Evolutionary conservation across 179 eudicot species (phyloP).

Genomic region (Amaranthus tricolor): DNA sequence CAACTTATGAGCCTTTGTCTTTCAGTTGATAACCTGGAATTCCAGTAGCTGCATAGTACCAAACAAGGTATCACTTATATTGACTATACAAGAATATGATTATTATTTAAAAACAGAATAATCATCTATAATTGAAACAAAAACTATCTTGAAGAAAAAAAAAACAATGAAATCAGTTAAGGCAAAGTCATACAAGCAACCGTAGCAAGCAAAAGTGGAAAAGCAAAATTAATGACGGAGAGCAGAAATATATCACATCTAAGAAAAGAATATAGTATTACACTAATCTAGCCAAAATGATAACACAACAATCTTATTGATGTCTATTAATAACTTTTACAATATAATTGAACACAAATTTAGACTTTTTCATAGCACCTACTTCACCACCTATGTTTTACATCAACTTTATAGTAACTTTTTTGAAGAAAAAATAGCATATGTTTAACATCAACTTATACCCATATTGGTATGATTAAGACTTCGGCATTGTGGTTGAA

Average conservation of each 20-base stretch:
- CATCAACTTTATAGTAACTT: no score
- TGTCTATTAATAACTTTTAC: not conserved
- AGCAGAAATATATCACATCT: no score
- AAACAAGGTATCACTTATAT: conserved; percentile 17
- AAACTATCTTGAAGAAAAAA: not conserved
- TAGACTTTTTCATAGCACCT: no score
- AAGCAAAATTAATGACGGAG: not conserved
- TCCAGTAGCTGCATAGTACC: conserved; percentile 72
- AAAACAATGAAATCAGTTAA: not conserved
- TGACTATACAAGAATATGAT: not conserved
- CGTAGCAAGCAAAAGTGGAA: not conserved
- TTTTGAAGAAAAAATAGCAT: no score
- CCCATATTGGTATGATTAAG: no score
- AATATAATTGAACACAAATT: no score
- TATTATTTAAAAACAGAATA: not conserved
- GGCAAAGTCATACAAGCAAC: not conserved
- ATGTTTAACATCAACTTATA: no score
- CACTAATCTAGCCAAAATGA: no score
- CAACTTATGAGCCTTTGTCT: conserved; percentile 79
- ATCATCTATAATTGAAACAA: not conserved
- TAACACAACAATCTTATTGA: no score
- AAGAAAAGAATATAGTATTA: no score
- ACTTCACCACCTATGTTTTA: no score
- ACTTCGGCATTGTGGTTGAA: no score
- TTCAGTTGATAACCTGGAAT: conserved; percentile 82